phyloP scores from a whole-genome alignment of 768 basidiomycete species.

The Tulasnella sp. region DNA sequence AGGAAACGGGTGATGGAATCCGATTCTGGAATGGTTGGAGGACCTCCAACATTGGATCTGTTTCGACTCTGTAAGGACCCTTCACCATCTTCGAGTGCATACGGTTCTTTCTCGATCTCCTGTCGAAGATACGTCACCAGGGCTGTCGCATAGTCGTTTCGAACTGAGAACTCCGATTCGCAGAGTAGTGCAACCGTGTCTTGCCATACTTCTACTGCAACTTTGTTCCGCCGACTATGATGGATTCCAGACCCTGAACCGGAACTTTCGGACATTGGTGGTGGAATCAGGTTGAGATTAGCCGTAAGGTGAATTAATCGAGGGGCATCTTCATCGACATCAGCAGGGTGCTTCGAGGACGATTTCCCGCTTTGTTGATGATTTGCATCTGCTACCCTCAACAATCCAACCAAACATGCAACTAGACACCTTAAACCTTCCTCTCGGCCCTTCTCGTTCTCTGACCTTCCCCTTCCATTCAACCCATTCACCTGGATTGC shows the following conservation, averaged over 20 bases:
- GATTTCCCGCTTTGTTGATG: not conserved
- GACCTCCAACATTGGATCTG: conserved; percentile 35
- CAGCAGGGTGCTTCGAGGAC: too few species aligned
- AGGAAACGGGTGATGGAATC: conserved; percentile 59
- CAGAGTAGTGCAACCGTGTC: conserved; percentile 78
- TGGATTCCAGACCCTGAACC: not conserved
- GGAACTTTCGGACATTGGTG: not conserved
- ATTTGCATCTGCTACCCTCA: conserved; percentile 42
- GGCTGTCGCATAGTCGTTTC: conserved; percentile 60
- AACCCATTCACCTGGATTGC: conserved; percentile 55
- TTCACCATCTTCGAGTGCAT: conserved; percentile 34
- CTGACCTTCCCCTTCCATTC: conserved; percentile 27
- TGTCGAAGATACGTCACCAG: conserved; percentile 62
- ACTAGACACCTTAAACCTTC: conserved; percentile 60
- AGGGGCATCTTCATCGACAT: not conserved
- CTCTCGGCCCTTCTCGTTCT: conserved; percentile 36
- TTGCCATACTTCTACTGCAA: conserved; percentile 80
- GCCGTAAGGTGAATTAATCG: not conserved
- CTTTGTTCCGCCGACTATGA: conserved; percentile 24
- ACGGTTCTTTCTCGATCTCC: conserved; percentile 54
- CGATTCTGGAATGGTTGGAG: conserved; percentile 23
- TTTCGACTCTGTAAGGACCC: conserved; percentile 24
- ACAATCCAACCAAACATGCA: conserved; percentile 54
- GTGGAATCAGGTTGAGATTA: too few species aligned
- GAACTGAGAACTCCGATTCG: conserved; percentile 61